Percentiles rank a stretch among this genome's conserved stretches.
These are phyloP conservation scores for Nakazawaea sp. DNA, from an alignment of 805 yeast genomes.

Conservation along the genomic window DNA sequence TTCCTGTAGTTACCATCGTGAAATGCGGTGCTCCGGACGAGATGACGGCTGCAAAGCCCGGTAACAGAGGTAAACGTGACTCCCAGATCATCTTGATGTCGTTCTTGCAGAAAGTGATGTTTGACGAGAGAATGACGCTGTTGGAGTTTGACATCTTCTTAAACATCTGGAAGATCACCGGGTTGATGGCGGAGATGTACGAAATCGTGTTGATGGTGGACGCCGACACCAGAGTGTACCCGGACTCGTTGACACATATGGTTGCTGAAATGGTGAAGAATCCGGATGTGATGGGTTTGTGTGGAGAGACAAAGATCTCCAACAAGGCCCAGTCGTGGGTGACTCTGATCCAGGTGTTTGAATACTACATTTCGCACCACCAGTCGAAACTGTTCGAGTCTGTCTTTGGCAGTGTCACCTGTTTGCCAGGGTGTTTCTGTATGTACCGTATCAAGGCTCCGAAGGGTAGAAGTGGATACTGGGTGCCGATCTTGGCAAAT, in stretches of 20 bases:
- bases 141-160: constrained; percentile 73
- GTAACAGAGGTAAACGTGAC: constrained; percentile 95
- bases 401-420: constrained; percentile 91
- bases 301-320: constrained; percentile 92
- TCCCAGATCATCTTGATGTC: constrained; percentile 90
- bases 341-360: constrained; percentile 89
- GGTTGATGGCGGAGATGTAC: constrained; percentile 75
- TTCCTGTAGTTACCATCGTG: constrained; percentile 72
- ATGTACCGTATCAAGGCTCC: constrained; percentile 90
- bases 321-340: constrained; percentile 84
- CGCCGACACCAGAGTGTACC: constrained; percentile 86
- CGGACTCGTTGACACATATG: constrained; percentile 88
- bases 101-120: constrained; percentile 78
- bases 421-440: constrained; percentile 93
- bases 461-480: constrained; percentile 67
- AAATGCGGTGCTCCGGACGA: constrained; percentile 88
- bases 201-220: constrained; percentile 88
- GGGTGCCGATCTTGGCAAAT: constrained; percentile 92
- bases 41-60: constrained; percentile 66
- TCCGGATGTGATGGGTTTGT: constrained; percentile 82
- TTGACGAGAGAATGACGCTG: constrained; percentile 92
- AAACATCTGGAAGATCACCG: constrained; percentile 76
- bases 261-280: constrained; percentile 82
- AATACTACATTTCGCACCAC: constrained; percentile 89
- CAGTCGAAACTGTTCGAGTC: constrained; percentile 92